A percentile compares a stretch with the other conserved stretches of the same genome.
phyloP scores from a whole-genome alignment of 768 basidiomycete species.

The Pleurotus platypus region DNA sequence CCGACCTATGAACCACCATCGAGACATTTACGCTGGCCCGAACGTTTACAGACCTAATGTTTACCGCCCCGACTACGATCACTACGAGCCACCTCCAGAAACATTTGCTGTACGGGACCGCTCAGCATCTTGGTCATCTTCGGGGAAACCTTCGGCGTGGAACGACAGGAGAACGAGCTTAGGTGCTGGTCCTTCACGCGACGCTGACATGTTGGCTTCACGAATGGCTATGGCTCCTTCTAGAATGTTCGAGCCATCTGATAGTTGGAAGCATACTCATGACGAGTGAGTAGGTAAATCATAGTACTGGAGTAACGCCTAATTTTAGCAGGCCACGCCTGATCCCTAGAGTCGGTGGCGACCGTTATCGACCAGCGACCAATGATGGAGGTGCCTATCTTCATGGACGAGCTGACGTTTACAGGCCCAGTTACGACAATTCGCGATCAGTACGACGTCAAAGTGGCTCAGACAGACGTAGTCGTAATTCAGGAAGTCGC shows the following conservation, averaged over 20 bases:
- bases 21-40: constrained; percentile 33
- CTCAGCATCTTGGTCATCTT: constrained; percentile 1
- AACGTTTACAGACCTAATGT: neutral
- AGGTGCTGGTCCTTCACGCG: neutral
- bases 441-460: constrained; percentile 21
- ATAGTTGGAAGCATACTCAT: constrained; percentile 64
- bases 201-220: constrained; percentile 6
- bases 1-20: neutral
- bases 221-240: constrained; percentile 24
- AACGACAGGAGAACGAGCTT: constrained; percentile 2
- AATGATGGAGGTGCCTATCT: constrained; percentile 36
- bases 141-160: neutral
- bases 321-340: neutral
- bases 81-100: neutral
- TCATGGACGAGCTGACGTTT: constrained; percentile 37
- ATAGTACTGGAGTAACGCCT: neutral
- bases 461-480: constrained; percentile 11
- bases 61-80: constrained; percentile 4
- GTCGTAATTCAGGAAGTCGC: constrained; percentile 21
- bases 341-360: constrained; percentile 23
- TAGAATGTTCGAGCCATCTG: constrained; percentile 72
- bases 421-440: constrained; percentile 44
- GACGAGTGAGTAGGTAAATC: constrained; percentile 24
- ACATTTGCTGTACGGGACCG: neutral
- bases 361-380: constrained; percentile 49